Conservation (phyloP, 495 filamentous ascomycete genomes). For the Penicillium pulvis region DNA sequence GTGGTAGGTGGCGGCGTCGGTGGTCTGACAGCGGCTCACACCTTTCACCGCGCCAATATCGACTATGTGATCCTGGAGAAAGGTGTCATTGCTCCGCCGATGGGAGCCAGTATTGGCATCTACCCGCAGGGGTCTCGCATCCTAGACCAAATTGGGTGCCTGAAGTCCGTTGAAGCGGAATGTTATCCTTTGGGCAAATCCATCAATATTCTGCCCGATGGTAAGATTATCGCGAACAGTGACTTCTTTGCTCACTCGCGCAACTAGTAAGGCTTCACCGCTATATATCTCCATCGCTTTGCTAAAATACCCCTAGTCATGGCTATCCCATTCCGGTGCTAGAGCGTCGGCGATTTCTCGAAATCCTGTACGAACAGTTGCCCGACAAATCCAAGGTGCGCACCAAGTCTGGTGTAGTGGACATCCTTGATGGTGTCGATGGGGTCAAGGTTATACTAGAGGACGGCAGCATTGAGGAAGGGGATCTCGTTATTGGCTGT, state of each 20-base stretch:
- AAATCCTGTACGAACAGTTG: conserved; percentile 35
- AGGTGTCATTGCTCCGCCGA: conserved; percentile 28
- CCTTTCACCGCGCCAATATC: conserved; percentile 44
- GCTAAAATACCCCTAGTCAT: conserved; percentile 16
- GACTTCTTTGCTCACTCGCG: background rate
- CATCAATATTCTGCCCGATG: background rate
- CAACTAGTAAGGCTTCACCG: background rate
- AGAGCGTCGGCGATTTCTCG: conserved; percentile 35
- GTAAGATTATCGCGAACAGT: background rate
- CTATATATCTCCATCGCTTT: background rate
- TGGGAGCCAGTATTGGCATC: conserved; percentile 41
- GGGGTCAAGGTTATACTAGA: conserved; percentile 32
- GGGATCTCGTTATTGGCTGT: conserved; percentile 49
- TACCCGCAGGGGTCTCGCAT: conserved; percentile 39
- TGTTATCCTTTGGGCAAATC: background rate
- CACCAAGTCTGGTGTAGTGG: conserved; percentile 30
- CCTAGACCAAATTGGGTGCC: conserved; percentile 50
- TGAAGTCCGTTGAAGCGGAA: background rate
- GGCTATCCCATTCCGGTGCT: conserved; percentile 32
- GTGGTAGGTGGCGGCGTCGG: conserved; percentile 53
- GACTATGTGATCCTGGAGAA: conserved; percentile 53
- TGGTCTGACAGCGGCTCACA: conserved; percentile 49
- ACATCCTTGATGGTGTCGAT: conserved; percentile 26
- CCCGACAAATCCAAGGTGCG: conserved; percentile 35
- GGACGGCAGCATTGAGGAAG: conserved; percentile 41